phyloP scores from a whole-genome alignment of 2,329 filamentous ascomycete genomes.

The Biscogniauxia mediterranea region DNA sequence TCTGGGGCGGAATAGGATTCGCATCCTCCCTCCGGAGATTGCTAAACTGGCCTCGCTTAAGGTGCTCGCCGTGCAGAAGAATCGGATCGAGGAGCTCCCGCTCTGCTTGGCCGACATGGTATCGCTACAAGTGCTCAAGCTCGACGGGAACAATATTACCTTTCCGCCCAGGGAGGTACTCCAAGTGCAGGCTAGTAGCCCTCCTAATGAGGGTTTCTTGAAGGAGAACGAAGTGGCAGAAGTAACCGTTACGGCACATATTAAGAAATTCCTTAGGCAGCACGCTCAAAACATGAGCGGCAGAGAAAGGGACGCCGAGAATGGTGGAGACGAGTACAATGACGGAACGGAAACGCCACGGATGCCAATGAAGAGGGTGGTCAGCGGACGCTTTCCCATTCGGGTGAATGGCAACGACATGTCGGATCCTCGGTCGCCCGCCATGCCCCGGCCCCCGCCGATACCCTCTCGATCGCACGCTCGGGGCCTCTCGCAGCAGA shows the following conservation, averaged over 20 bases:
- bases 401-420: constrained; percentile 73
- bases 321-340: constrained; percentile 60
- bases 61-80: constrained; percentile 83
- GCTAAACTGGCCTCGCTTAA: constrained; percentile 80
- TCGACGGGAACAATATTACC: constrained; percentile 81
- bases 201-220: constrained; percentile 52
- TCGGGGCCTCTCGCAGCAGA: constrained; percentile 70
- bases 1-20: constrained; percentile 83
- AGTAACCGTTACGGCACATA: constrained; percentile 57
- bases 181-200: constrained; percentile 55
- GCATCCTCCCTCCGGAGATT: constrained; percentile 74
- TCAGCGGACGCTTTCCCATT: constrained; percentile 65
- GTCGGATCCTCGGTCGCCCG: constrained; percentile 66
- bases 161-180: constrained; percentile 74
- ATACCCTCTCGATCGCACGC: constrained; percentile 82
- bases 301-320: constrained; percentile 51
- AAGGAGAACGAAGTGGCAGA: constrained; percentile 66
- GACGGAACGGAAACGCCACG: constrained; percentile 81
- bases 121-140: constrained; percentile 83
- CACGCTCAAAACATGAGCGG: constrained; percentile 46
- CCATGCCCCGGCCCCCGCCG: constrained; percentile 65
- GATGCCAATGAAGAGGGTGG: constrained; percentile 60
- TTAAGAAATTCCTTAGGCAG: constrained; percentile 60
- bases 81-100: constrained; percentile 81
- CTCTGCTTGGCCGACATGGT: constrained; percentile 85